A percentile compares a stretch with the other conserved stretches of the same genome.
Conservation (phyloP, 768 basidiomycete species). For the Auriscalpium orientale region DNA sequence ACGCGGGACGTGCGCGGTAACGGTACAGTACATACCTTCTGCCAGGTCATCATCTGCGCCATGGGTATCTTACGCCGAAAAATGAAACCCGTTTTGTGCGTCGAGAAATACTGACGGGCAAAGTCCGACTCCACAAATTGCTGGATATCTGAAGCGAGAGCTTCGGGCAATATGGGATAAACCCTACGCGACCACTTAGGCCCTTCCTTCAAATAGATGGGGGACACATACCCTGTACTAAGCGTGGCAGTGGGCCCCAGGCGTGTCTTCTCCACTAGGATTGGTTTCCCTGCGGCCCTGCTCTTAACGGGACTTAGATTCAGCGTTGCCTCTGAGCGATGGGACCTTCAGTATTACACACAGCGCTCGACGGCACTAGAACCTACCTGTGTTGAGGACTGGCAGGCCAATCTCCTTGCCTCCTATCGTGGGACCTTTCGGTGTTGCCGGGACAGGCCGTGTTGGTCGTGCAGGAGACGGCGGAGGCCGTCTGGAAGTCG, state of each 20-base stretch:
- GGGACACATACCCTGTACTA: constrained; percentile 53
- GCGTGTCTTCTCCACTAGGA: constrained; percentile 36
- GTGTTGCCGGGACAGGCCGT: neutral
- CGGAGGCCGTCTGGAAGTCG: neutral
- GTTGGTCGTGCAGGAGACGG: neutral
- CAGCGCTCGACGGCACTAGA: neutral
- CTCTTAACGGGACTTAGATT: constrained; percentile 73
- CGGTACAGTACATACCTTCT: constrained; percentile 45
- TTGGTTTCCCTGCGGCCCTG: constrained; percentile 53
- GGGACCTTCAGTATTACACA: neutral
- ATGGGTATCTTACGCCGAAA: constrained; percentile 78
- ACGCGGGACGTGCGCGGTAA: neutral
- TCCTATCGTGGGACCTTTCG: constrained; percentile 14
- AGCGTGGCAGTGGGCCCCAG: constrained; percentile 33
- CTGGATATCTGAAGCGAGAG: constrained; percentile 77
- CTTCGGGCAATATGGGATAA: constrained; percentile 72
- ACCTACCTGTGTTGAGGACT: constrained; percentile 61
- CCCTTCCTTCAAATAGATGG: constrained; percentile 1
- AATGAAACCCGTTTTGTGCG: constrained; percentile 82
- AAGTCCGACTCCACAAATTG: constrained; percentile 84
- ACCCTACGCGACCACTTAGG: constrained; percentile 36
- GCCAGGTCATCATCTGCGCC: constrained; percentile 86
- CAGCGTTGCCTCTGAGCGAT: constrained; percentile 47
- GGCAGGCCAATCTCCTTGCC: constrained; percentile 66
- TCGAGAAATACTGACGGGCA: constrained; percentile 83